Conservation (phyloP, 2,329 filamentous ascomycete species). For the Fusarium domesticum region DNA sequence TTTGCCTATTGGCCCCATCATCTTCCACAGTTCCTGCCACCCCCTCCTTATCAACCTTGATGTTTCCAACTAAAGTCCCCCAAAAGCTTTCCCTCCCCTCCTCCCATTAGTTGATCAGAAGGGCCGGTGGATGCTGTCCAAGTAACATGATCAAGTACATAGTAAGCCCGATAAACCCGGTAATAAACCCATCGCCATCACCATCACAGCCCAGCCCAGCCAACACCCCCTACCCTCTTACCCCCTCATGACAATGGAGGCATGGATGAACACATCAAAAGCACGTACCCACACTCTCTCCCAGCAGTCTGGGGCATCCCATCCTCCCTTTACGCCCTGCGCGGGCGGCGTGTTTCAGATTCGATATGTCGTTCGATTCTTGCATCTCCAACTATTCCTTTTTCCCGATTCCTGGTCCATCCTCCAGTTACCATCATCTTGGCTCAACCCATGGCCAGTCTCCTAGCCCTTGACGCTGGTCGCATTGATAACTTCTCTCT, state of each 20-base stretch:
- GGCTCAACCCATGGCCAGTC: no score
- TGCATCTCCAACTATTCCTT: constrained; percentile 20
- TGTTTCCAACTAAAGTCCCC: background rate
- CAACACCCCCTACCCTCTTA: no score
- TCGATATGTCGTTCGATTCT: constrained; percentile 28
- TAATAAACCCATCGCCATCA: no score
- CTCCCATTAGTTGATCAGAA: background rate
- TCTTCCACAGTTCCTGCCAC: background rate
- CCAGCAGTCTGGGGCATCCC: constrained; percentile 30
- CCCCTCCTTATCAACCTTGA: background rate
- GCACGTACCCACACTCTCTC: constrained; percentile 4
- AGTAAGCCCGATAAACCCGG: no score
- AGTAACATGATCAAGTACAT: background rate
- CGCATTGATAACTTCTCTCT: no score
- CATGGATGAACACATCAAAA: background rate
- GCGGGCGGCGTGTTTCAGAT: constrained; percentile 26
- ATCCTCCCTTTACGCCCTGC: constrained; percentile 17
- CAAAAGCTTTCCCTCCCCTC: background rate
- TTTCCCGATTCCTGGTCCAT: constrained; percentile 2
- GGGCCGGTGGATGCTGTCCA: background rate
- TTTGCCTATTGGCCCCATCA: constrained; percentile 18
- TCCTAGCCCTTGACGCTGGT: no score
- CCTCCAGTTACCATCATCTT: background rate
- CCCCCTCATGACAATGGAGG: no score
- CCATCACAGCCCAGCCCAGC: no score